Conservation (phyloP, 2,329 filamentous ascomycete species). For the Sclerotinia glacialis region DNA sequence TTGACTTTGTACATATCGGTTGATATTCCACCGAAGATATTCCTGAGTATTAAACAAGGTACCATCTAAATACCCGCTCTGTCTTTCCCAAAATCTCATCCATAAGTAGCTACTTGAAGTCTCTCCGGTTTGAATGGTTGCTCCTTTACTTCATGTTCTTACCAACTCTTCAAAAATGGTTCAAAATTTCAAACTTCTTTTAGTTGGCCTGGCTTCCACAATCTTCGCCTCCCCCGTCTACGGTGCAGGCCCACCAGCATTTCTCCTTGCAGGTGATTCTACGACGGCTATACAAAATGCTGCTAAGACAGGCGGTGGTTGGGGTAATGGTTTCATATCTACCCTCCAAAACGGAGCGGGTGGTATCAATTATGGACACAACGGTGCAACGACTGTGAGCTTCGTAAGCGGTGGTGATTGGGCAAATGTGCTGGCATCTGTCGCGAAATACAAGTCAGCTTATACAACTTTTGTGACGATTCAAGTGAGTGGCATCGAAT, state of each 20-base stretch:
- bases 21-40: not conserved
- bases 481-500: slow-evolving; percentile 39
- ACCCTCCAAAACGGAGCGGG: slow-evolving; percentile 41
- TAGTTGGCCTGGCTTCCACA: not conserved
- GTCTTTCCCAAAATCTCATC: no score
- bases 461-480: slow-evolving; percentile 50
- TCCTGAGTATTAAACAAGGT: not conserved
- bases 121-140: not conserved
- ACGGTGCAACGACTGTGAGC: slow-evolving; percentile 47
- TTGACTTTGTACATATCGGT: not conserved
- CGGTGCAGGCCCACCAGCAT: slow-evolving; percentile 34
- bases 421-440: slow-evolving; percentile 43
- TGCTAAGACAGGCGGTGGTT: slow-evolving; percentile 39
- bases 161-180: not conserved
- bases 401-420: slow-evolving; percentile 49
- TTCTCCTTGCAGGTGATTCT: slow-evolving; percentile 45
- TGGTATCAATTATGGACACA: slow-evolving; percentile 47
- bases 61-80: not conserved
- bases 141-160: not conserved
- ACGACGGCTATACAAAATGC: slow-evolving; percentile 37
- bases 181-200: not conserved
- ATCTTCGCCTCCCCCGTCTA: not conserved
- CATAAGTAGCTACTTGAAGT: not conserved
- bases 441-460: slow-evolving; percentile 37
- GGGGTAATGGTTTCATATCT: slow-evolving; percentile 50